A percentile compares a stretch with the other conserved stretches of the same genome.
Conservation (phyloP, 73 alveolate species). For the Paramecium pentaurelia region DNA sequence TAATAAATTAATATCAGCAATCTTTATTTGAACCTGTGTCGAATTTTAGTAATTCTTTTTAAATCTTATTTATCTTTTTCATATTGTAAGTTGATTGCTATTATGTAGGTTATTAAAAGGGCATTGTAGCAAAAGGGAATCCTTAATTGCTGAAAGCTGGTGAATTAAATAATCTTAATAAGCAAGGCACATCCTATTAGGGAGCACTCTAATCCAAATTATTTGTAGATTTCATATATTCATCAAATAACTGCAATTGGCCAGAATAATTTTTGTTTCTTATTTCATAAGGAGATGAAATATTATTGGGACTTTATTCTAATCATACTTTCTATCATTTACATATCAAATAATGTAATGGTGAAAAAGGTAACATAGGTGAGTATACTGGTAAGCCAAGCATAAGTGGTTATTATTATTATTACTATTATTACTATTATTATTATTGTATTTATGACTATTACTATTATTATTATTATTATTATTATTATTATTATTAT, state of each 20-base stretch:
- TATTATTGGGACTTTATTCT: slow-evolving; percentile 24
- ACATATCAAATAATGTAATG: slow-evolving; percentile 27
- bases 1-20: background rate
- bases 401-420: background rate
- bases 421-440: background rate
- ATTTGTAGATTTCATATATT: background rate
- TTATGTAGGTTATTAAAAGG: background rate
- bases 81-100: background rate
- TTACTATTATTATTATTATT: background rate
- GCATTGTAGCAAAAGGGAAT: slow-evolving; percentile 9
- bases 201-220: background rate
- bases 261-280: slow-evolving; percentile 13
- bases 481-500: background rate
- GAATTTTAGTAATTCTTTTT: background rate
- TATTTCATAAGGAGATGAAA: slow-evolving; percentile 7
- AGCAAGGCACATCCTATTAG: background rate
- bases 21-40: slow-evolving; percentile 13
- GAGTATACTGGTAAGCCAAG: slow-evolving; percentile 1
- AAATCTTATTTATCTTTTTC: background rate
- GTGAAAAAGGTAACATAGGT: slow-evolving; percentile 22
- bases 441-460: background rate
- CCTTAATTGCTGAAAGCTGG: background rate
- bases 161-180: background rate
- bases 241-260: background rate
- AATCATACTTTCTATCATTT: background rate